Conservation (phyloP, 31 red algal species). For the Odonthalia washingtoniensis region DNA sequence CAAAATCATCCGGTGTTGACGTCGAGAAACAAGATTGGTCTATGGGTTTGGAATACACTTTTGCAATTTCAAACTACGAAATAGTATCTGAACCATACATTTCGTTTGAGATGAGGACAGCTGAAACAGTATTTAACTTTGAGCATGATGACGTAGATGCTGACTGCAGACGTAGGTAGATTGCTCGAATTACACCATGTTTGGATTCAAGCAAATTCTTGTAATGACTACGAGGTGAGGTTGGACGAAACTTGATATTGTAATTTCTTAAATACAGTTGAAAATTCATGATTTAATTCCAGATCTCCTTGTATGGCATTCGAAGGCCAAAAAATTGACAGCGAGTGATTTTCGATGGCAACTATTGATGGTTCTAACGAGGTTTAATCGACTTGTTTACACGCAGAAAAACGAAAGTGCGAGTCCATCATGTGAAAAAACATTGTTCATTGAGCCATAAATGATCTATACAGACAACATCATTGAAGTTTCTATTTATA, state of each 20-base stretch:
- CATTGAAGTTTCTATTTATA: constrained; percentile 13
- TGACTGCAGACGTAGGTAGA: no score
- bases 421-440: constrained; percentile 40
- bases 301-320: neutral
- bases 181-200: constrained; percentile 17
- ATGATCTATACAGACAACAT: constrained; percentile 32
- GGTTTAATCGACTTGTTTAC: neutral
- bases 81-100: constrained; percentile 27
- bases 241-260: constrained; percentile 8
- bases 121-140: neutral
- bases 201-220: constrained; percentile 35
- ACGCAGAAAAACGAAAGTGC: constrained; percentile 1
- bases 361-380: neutral
- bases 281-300: constrained; percentile 7
- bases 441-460: constrained; percentile 2
- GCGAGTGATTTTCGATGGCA: neutral
- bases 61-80: constrained; percentile 25
- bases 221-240: constrained; percentile 15
- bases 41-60: constrained; percentile 9
- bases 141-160: neutral
- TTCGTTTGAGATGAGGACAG: constrained; percentile 28
- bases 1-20: constrained; percentile 6
- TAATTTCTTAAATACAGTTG: neutral
- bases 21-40: neutral
- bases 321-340: constrained; percentile 25